Evolutionary conservation across 2,329 filamentous ascomycete species (phyloP), one percentile per base, ranked within the genome.

Genomic region (Pseudocercospora cruenta): DNA sequence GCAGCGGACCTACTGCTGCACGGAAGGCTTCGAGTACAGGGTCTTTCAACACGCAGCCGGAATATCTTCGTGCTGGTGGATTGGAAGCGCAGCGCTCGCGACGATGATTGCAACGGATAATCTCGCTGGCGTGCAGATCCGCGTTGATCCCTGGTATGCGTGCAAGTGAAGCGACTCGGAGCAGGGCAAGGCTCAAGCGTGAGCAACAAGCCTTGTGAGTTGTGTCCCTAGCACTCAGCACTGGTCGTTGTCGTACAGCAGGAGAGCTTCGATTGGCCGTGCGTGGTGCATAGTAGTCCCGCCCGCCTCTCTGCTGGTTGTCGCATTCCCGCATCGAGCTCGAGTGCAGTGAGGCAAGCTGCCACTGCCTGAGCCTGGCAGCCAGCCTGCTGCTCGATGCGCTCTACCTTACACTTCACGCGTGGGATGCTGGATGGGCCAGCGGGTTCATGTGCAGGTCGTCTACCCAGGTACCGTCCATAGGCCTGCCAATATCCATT

Each of bases 251-350:
- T 54, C 59, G 59, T 51, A 51, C 47, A 51, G 49, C 43, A 53
- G 59, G 45, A 3, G 59, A 54, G 59, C 59, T 53, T 61, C 26
- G 22, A 54, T 61, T 61, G 58, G 43, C 24, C 28, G 53, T 19
- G 53, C 28, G 53, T 31, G 16, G 16, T 31, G 24, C 22, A 14
- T 57, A 28, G 51, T 28, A 22, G 49, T 53, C 49, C 53, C 28
- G 53, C 53, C 24, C 53, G 28, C 26, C 26, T 57, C 31, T 33
- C 10, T 31, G 28, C 28, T 60, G 58, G 58, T 60, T 60, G 58
- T 60, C 58, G 58, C 58, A 61, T 53, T 61, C 26, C 58, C 58
- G 43, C 43, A 60, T 60, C 33, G 58, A 59, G 57, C 33, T 47
- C 36, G 53, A 57, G 53, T 57, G 53, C 26, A 19, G 22, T 26